These are phyloP conservation scores for Triadica sebifera DNA, from an alignment of 345 rosid species.

Conservation along the genomic window DNA sequence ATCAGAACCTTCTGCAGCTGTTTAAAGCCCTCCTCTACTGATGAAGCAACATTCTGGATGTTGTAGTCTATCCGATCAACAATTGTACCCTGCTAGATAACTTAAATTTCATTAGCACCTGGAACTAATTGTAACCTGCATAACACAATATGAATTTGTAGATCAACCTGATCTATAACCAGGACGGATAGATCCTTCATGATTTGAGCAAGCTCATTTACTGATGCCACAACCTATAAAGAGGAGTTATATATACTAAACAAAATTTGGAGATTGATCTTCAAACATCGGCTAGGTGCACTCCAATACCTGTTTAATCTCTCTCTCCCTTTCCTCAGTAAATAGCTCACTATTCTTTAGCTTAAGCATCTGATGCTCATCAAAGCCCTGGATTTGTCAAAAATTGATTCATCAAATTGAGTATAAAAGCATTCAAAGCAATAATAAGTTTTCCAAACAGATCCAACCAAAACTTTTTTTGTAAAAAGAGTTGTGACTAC, in stretches of 20 bases:
- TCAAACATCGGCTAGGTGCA: not conserved
- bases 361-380: conserved; percentile 75
- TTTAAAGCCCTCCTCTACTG: conserved; percentile 89
- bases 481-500: not conserved
- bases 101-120: not conserved
- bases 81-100: conserved; percentile 70
- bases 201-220: conserved; percentile 92
- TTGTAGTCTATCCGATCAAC: conserved; percentile 96
- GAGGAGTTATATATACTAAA: not conserved
- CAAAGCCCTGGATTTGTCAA: conserved; percentile 46
- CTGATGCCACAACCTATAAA: conserved; percentile 84
- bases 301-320: conserved; percentile 70
- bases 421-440: not conserved
- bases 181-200: conserved; percentile 95
- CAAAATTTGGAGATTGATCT: not conserved
- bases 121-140: not conserved
- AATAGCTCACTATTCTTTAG: conserved; percentile 68
- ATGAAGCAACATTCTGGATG: conserved; percentile 77
- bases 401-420: not conserved
- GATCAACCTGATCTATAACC: conserved; percentile 88
- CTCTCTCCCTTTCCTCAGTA: conserved; percentile 86
- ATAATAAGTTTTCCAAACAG: not conserved
- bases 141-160: not conserved
- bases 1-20: conserved; percentile 76
- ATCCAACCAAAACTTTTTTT: not conserved